phyloP scores from a whole-genome alignment of 805 yeast species.

The Teunomyces barrocoloradensis region DNA sequence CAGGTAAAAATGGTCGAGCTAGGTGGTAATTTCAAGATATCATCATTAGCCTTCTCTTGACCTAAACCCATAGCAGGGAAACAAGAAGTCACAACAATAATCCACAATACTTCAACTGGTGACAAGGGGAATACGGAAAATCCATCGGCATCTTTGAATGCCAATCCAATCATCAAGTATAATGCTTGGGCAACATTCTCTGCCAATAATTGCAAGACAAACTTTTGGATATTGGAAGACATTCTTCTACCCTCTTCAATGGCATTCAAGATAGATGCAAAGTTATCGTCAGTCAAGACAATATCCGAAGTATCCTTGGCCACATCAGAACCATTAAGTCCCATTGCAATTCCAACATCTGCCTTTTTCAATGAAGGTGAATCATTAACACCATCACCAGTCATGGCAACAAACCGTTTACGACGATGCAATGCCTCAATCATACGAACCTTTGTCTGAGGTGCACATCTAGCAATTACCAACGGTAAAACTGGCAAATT shows the following conservation, averaged over 20 bases:
- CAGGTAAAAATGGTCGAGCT: slow-evolving; percentile 37
- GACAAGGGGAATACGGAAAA: slow-evolving; percentile 37
- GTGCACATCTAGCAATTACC: slow-evolving; percentile 82
- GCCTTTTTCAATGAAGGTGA: slow-evolving; percentile 27
- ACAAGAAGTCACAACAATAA: slow-evolving; percentile 34
- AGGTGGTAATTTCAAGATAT: slow-evolving; percentile 37
- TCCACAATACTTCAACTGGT: slow-evolving; percentile 41
- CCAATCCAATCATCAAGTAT: slow-evolving; percentile 43
- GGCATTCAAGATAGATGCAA: slow-evolving; percentile 26
- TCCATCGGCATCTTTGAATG: slow-evolving; percentile 30
- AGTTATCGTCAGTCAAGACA: slow-evolving; percentile 26
- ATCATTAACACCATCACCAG: slow-evolving; percentile 47
- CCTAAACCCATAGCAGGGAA: slow-evolving; percentile 40
- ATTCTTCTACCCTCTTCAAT: slow-evolving; percentile 31
- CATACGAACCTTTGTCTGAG: slow-evolving; percentile 78
- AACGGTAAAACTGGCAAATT: slow-evolving; percentile 61
- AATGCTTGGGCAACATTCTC: slow-evolving; percentile 27
- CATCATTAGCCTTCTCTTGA: slow-evolving; percentile 39
- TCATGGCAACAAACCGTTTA: slow-evolving; percentile 63
- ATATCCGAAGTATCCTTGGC: slow-evolving; percentile 29
- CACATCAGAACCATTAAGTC: slow-evolving; percentile 28
- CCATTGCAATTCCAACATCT: slow-evolving; percentile 30
- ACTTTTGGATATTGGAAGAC: slow-evolving; percentile 34
- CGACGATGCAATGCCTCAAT: slow-evolving; percentile 63
- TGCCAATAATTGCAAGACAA: slow-evolving; percentile 32